Conservation (phyloP, 306 rosid species). For the Acacia crassicarpa region DNA sequence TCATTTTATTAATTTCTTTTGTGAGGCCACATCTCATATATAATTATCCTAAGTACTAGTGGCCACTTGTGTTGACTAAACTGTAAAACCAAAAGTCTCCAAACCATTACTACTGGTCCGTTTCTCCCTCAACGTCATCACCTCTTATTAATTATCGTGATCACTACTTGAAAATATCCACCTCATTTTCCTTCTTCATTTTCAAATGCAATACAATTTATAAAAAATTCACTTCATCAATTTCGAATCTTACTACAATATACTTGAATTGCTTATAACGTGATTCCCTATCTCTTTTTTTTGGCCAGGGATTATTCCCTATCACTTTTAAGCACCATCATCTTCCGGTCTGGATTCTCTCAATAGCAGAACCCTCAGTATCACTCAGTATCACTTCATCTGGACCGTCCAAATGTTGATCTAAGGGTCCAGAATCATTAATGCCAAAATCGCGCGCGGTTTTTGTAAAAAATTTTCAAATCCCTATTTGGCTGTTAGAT, state of each 20-base stretch:
- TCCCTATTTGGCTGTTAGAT: no score
- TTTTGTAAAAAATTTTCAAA: no score
- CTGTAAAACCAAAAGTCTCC: neutral
- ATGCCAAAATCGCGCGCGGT: no score
- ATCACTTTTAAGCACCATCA: no score
- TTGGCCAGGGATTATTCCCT: no score
- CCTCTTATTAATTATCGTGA: neutral
- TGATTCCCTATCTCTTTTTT: no score
- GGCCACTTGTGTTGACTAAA: slow-evolving; percentile 31
- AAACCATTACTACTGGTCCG: neutral
- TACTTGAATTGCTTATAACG: no score
- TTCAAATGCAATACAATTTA: neutral
- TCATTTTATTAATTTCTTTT: neutral
- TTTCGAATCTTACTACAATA: neutral
- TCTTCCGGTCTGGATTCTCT: no score
- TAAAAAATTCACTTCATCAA: neutral
- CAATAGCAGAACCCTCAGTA: no score
- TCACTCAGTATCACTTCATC: no score
- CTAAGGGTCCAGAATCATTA: no score
- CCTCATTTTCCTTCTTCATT: neutral
- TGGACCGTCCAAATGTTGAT: no score
- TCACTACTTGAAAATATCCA: neutral
- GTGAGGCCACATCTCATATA: neutral
- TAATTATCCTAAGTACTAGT: slow-evolving; percentile 16
- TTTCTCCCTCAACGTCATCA: neutral